These are phyloP conservation scores for Seminavis robusta DNA, from an alignment of 108 stramenopile species.

Conservation along the genomic window DNA sequence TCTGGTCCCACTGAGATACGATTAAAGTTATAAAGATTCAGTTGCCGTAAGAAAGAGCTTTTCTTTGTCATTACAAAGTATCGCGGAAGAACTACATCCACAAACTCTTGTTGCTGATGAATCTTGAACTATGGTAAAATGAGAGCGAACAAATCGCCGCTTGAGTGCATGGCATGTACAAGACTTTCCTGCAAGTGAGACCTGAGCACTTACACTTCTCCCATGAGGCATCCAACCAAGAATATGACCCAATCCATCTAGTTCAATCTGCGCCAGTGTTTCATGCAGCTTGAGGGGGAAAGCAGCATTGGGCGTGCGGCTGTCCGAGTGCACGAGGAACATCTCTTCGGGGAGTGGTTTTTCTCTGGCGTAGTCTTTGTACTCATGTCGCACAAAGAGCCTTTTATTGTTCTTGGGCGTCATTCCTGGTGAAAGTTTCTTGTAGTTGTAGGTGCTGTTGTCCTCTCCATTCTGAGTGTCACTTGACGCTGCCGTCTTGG, in stretches of 20 bases:
- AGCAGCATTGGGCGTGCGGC: constrained; percentile 44
- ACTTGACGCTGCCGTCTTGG: neutral
- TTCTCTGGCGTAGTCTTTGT: constrained; percentile 38
- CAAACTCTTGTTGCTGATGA: constrained; percentile 66
- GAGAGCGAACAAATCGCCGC: too few species aligned
- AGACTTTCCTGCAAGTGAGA: too few species aligned
- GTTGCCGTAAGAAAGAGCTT: constrained; percentile 71
- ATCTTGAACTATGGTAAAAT: constrained; percentile 73
- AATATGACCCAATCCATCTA: constrained; percentile 54
- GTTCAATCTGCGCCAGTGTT: constrained; percentile 59
- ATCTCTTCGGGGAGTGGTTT: constrained; percentile 21
- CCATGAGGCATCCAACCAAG: constrained; percentile 82
- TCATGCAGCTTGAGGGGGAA: constrained; percentile 79
- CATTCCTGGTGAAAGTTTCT: constrained; percentile 40
- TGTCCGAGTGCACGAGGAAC: constrained; percentile 4
- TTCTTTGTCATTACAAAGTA: constrained; percentile 82
- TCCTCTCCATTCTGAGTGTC: neutral
- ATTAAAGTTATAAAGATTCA: constrained; percentile 68
- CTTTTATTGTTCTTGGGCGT: constrained; percentile 42
- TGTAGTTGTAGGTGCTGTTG: constrained; percentile 26
- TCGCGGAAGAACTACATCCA: constrained; percentile 62
- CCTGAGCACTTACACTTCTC: too few species aligned
- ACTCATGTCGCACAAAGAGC: constrained; percentile 33
- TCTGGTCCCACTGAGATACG: constrained; percentile 15
- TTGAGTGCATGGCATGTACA: too few species aligned